Percentiles rank a stretch among this genome's conserved stretches.
Evolutionary conservation across 2,329 filamentous ascomycete genomes (phyloP).

Genomic region (Huntiella bhutanensis): DNA sequence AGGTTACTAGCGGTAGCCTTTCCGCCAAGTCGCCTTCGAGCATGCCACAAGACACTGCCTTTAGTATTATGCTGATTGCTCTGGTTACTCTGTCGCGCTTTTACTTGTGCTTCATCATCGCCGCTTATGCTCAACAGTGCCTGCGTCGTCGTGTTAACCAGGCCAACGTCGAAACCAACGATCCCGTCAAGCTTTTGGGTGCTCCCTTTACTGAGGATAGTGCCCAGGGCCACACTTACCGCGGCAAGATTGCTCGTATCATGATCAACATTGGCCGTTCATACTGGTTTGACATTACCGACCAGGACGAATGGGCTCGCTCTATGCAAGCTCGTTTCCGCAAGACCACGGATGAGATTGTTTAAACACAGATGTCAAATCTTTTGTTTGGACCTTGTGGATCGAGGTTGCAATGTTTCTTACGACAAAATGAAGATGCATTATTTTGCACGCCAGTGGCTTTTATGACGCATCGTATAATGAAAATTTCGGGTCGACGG

Average conservation of each 20-base stretch:
- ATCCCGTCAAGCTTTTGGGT: slow-evolving; percentile 9
- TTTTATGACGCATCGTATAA: too few relatives aligned
- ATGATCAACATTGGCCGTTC: slow-evolving; percentile 56
- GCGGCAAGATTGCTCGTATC: slow-evolving; percentile 55
- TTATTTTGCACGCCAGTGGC: not conserved
- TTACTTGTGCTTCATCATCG: slow-evolving; percentile 70
- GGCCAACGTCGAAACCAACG: slow-evolving; percentile 6
- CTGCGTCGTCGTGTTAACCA: slow-evolving; percentile 41
- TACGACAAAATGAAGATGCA: not conserved
- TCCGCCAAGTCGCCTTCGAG: slow-evolving; percentile 3
- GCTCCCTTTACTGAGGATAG: slow-evolving; percentile 51
- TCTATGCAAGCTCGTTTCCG: slow-evolving; percentile 12
- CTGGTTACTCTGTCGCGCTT: slow-evolving; percentile 55
- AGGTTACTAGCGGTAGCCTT: slow-evolving; percentile 6
- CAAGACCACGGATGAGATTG: slow-evolving; percentile 10
- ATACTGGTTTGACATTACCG: slow-evolving; percentile 64
- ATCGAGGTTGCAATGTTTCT: not conserved
- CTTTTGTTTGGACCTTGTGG: not conserved
- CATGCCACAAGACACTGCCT: slow-evolving; percentile 39
- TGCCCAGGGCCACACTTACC: slow-evolving; percentile 62
- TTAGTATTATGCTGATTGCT: slow-evolving; percentile 60
- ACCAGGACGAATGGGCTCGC: slow-evolving; percentile 49
- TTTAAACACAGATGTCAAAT: slow-evolving; percentile 2
- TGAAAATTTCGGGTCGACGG: too few relatives aligned
- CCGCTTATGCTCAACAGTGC: slow-evolving; percentile 63